phyloP scores from a whole-genome alignment of 106 monocot genomes.

The Vanilla planifolia region DNA sequence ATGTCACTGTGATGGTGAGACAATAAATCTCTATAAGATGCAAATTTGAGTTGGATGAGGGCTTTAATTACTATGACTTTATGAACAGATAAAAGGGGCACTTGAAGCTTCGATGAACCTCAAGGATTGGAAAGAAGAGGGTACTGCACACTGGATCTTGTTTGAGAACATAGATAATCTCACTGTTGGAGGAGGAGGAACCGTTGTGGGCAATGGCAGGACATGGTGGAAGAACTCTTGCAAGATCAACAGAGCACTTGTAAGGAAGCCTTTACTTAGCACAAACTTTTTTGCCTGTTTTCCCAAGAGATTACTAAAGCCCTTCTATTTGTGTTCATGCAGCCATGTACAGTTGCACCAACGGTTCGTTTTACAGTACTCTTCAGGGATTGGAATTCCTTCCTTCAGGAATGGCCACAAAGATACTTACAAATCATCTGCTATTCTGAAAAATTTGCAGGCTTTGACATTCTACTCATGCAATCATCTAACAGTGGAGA shows the following conservation, averaged over 20 bases:
- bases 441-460: constrained; percentile 18
- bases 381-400: neutral
- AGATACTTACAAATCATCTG: no score
- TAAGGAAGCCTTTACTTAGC: neutral
- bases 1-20: constrained; percentile 48
- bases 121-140: constrained; percentile 3
- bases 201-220: constrained; percentile 16
- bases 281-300: neutral
- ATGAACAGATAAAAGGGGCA: constrained; percentile 14
- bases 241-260: constrained; percentile 14
- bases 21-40: neutral
- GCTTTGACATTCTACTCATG: constrained; percentile 57
- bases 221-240: constrained; percentile 23
- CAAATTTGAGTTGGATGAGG: no score
- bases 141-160: constrained; percentile 12
- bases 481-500: constrained; percentile 34
- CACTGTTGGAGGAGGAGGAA: constrained; percentile 16
- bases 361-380: constrained; percentile 35
- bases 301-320: neutral
- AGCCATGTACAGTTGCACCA: constrained; percentile 70
- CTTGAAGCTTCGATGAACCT: constrained; percentile 10
- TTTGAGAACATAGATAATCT: constrained; percentile 11
- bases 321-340: constrained; percentile 8
- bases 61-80: neutral
- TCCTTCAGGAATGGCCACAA: neutral